Conservation (phyloP, 805 yeast species). For the Yarrowia sp. region DNA sequence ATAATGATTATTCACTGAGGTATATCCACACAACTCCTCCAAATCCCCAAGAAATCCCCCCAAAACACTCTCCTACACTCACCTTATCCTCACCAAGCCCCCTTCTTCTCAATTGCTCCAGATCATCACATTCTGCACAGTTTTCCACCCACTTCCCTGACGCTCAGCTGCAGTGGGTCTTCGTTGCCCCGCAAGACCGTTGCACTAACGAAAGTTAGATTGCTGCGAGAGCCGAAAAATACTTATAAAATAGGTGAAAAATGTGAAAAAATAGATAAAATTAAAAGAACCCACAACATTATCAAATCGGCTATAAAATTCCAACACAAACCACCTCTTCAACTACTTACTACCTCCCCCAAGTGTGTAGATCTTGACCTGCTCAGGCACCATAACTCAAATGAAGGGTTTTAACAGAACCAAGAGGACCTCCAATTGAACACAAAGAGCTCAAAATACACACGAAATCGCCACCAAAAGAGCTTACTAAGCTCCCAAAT, state of each 20-base stretch:
- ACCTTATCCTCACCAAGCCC: background rate
- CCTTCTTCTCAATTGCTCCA: background rate
- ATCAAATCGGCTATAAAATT: too few relatives aligned
- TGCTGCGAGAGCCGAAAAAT: background rate
- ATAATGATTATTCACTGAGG: too few relatives aligned
- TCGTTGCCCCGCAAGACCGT: background rate
- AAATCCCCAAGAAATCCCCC: background rate
- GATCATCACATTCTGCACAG: background rate
- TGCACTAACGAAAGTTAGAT: background rate
- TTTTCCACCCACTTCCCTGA: background rate
- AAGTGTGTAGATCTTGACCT: background rate
- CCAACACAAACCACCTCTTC: too few relatives aligned
- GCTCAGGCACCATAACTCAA: slow-evolving; percentile 11
- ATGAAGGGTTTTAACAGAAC: background rate
- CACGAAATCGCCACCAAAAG: too few relatives aligned
- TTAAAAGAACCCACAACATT: background rate
- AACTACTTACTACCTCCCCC: too few relatives aligned
- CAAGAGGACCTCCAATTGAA: too few relatives aligned
- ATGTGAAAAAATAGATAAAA: background rate
- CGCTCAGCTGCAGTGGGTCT: background rate
- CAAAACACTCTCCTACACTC: background rate
- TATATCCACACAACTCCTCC: too few relatives aligned
- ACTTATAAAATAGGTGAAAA: background rate
- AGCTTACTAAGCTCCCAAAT: too few relatives aligned
- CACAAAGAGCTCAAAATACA: too few relatives aligned